Percentiles rank a stretch among this genome's conserved stretches.
These are phyloP conservation scores for Microcos paniculata DNA, from an alignment of 345 rosid genomes.

Conservation along the genomic window DNA sequence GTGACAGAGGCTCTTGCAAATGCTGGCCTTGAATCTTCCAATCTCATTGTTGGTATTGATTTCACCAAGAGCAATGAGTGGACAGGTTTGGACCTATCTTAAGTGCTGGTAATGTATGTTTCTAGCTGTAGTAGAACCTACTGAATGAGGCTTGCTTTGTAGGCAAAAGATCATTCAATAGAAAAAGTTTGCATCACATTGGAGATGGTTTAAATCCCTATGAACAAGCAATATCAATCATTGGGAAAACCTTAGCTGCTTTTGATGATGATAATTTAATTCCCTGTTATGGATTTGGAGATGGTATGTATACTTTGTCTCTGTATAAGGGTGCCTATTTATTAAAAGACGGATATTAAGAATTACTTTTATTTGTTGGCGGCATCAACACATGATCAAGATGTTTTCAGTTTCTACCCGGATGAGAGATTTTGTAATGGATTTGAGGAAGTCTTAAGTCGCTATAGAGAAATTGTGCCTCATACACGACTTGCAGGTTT, in stretches of 20 bases:
- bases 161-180: constrained; percentile 77
- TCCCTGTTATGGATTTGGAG: constrained; percentile 98
- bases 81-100: constrained; percentile 67
- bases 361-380: constrained; percentile 22
- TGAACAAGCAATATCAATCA: constrained; percentile 87
- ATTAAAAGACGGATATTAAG: constrained; percentile 12
- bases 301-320: constrained; percentile 45
- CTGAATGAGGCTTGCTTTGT: constrained; percentile 23
- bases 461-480: constrained; percentile 81
- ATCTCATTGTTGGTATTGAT: constrained; percentile 97
- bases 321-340: background rate
- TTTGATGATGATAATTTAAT: constrained; percentile 93
- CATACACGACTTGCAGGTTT: constrained; percentile 82
- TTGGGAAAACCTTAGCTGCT: constrained; percentile 78
- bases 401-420: constrained; percentile 77
- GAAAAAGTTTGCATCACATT: constrained; percentile 72
- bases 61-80: constrained; percentile 98
- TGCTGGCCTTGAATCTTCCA: constrained; percentile 93
- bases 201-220: constrained; percentile 76
- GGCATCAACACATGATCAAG: constrained; percentile 97
- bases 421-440: constrained; percentile 78
- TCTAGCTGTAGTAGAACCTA: background rate
- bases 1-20: constrained; percentile 83
- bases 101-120: constrained; percentile 17
- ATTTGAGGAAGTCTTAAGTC: constrained; percentile 82